A percentile compares a stretch with the other conserved stretches of the same genome.
These are phyloP conservation scores for Blastobotrys persicus DNA, from an alignment of 1,139 yeast species.

Conservation along the genomic window DNA sequence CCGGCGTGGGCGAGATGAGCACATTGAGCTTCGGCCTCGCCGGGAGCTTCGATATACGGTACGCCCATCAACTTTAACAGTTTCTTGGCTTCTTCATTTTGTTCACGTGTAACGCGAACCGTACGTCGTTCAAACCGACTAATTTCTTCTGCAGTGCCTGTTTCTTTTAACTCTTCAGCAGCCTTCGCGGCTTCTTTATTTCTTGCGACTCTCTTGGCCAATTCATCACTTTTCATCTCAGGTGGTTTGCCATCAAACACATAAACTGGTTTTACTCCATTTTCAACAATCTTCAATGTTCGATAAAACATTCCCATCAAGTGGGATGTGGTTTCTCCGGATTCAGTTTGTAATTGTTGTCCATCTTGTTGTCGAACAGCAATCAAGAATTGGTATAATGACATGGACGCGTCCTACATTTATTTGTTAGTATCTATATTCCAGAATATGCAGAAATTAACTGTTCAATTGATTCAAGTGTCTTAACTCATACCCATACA, in stretches of 20 bases:
- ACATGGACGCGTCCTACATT: slow-evolving; percentile 57
- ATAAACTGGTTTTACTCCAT: slow-evolving; percentile 92
- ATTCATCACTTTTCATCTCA: slow-evolving; percentile 85
- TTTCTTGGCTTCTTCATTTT: slow-evolving; percentile 88
- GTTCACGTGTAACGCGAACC: slow-evolving; percentile 83
- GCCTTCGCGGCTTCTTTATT: slow-evolving; percentile 81
- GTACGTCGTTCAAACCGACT: slow-evolving; percentile 80
- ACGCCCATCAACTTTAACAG: slow-evolving; percentile 87
- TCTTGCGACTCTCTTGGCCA: slow-evolving; percentile 76
- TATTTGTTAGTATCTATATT: slow-evolving; percentile 4
- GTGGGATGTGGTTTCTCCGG: slow-evolving; percentile 91
- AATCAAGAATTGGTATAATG: slow-evolving; percentile 86
- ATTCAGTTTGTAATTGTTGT: slow-evolving; percentile 81
- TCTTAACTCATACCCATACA: too few relatives aligned
- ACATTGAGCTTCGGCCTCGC: slow-evolving; percentile 99
- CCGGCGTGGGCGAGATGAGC: slow-evolving; percentile 88
- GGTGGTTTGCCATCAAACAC: slow-evolving; percentile 98
- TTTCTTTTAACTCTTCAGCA: slow-evolving; percentile 69
- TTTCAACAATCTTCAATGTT: slow-evolving; percentile 81
- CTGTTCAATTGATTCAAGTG: too few relatives aligned
- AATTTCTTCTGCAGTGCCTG: slow-evolving; percentile 75
- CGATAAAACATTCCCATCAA: slow-evolving; percentile 94
- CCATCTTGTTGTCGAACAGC: slow-evolving; percentile 98
- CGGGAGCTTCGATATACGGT: slow-evolving; percentile 89
- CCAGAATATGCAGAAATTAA: too few relatives aligned